These are phyloP conservation scores for Colletotrichum eleusines DNA, from an alignment of 2,329 filamentous ascomycete species.

Conservation along the genomic window DNA sequence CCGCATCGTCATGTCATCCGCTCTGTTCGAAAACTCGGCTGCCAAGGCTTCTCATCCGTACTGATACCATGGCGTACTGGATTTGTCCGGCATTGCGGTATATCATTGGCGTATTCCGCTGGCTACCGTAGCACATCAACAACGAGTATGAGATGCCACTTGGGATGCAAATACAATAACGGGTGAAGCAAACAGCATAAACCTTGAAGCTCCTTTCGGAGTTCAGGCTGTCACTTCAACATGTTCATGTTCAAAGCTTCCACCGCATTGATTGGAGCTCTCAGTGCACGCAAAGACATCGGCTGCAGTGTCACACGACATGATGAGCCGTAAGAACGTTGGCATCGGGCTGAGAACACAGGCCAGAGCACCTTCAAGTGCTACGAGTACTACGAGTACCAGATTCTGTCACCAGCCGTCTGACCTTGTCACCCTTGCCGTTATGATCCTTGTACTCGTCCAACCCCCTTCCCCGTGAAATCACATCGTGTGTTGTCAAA, in stretches of 20 bases:
- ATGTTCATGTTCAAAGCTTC: background rate
- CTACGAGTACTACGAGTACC: constrained; percentile 28
- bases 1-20: constrained; percentile 1
- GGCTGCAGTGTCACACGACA: constrained; percentile 26
- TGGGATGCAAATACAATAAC: background rate
- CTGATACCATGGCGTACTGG: background rate
- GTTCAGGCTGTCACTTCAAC: background rate
- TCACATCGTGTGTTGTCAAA: constrained; percentile 27
- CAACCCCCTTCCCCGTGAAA: background rate
- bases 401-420: constrained; percentile 37
- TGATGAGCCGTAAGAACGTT: constrained; percentile 8
- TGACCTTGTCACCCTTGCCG: background rate
- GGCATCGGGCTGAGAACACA: constrained; percentile 1
- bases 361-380: background rate
- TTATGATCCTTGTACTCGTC: background rate
- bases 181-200: background rate
- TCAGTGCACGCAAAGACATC: constrained; percentile 5
- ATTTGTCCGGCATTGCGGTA: too few relatives aligned
- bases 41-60: too few relatives aligned
- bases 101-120: background rate
- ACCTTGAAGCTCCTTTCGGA: background rate
- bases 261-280: background rate
- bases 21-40: background rate
- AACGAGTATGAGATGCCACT: background rate
- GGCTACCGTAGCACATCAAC: background rate